Base-by-base conservation (phyloP, 148 eudicot species). In the Polygonum maritimum region DNA sequence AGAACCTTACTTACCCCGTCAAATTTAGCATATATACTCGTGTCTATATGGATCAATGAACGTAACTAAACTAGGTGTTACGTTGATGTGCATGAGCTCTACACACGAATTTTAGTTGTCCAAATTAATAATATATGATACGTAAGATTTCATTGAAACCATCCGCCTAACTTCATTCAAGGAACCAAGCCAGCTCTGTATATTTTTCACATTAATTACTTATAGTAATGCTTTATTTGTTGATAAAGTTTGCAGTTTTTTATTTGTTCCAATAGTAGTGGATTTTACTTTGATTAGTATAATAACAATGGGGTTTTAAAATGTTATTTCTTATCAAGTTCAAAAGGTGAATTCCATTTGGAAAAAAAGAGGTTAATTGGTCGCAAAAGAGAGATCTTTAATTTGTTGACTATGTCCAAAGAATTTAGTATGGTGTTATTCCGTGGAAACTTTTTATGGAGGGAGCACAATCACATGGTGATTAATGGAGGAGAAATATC, bases 331-430 rank as follows among this genome's bases (percentile, higher is more conserved):
- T 58, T 58, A 35, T 22, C 65, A 58, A 58, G 10, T 58, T 58
- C 65, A 58, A 58, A 58, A 58, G 65, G 35, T 26, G 35, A 58
- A 58, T 63, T 63, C 40, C 70, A 58, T 63, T 9, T 31, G 70
- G 7, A 31, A 63, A 52, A 55, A 55, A 33, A n/a, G 70, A 33
- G 40, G 70, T 63, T n/a, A n/a, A n/a, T n/a, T 31, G 70, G 70
- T 63, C 35, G n/a, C 39, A 63, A 63, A 58, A 58, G 35, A 63
- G 18, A 63, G 41, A 63, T 63, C 35, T 31, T 62, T 26, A 26
- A 26, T 26, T 63, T 5, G 70, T 63, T 63, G 69, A 63, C 69
- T 63, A 31, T 14, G 39, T 33, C 70, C 70, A 63, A 63, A 63
- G 2, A 33, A 63, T 63, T 63, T 3, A 55, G 41, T 31, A 63